These are phyloP conservation scores for Xylaria sp. DNA, from an alignment of 2,329 filamentous ascomycete genomes.

Conservation along the genomic window DNA sequence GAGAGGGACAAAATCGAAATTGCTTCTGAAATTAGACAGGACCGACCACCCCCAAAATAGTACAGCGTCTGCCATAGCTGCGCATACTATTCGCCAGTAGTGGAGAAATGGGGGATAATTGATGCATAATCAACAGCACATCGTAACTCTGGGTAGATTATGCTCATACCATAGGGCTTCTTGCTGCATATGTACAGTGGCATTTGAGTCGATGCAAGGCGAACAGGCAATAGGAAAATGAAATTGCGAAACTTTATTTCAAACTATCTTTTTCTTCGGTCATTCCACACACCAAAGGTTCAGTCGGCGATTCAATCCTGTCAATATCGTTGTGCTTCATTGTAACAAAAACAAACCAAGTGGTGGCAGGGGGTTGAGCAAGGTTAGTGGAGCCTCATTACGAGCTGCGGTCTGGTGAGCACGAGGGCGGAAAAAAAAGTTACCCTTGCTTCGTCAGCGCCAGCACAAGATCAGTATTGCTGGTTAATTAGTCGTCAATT, in stretches of 20 bases:
- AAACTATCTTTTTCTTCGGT: background rate
- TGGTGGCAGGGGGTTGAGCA: conserved; percentile 30
- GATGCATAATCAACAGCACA: conserved; percentile 12
- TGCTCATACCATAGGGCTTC: too few relatives aligned
- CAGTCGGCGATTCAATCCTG: conserved; percentile 6
- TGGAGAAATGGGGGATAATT: conserved; percentile 15
- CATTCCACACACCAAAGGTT: conserved; percentile 11
- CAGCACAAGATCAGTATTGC: conserved; percentile 8
- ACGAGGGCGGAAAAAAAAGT: conserved; percentile 8
- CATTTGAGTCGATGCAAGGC: too few relatives aligned
- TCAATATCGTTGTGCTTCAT: background rate
- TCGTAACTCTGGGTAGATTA: too few relatives aligned
- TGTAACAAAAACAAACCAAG: conserved; percentile 8
- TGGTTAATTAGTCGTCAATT: conserved; percentile 22
- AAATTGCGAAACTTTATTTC: conserved; percentile 10
- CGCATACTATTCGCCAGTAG: conserved; percentile 28
- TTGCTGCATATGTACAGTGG: background rate
- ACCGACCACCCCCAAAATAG: conserved; percentile 44
- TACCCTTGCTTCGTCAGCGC: conserved; percentile 9
- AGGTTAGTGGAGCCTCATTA: conserved; percentile 37
- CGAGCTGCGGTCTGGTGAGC: conserved; percentile 17
- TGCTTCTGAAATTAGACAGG: conserved; percentile 45
- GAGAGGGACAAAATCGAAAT: conserved; percentile 39
- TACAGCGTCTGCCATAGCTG: conserved; percentile 31
- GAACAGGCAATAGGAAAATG: conserved; percentile 1